Base-by-base conservation (phyloP, 164 flowering plant species). In the Magnolia sinica region DNA sequence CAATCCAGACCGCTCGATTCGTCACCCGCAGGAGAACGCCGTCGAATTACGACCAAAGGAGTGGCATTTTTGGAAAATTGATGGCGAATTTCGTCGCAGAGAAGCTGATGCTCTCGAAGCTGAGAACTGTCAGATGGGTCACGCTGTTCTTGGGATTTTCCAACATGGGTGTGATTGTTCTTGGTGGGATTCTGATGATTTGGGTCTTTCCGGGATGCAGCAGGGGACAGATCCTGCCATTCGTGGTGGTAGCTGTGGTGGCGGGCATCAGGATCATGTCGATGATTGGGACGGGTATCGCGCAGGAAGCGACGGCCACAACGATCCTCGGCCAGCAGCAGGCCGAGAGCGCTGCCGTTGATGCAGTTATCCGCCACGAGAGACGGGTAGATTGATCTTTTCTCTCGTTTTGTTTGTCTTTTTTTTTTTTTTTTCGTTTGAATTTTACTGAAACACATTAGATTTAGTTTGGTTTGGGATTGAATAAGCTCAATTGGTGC, bases 291-390 rank as follows among this genome's bases (percentile, higher is more conserved):
- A 81, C 80, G 50, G 97, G 82, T 7, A 77, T 88, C 23, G 90
- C 90, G 0, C 97, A 92, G 77, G 83, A 84, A 72, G 89, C 89
- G 4, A 85, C 88, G 0, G 95, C 97, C 7, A 78, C 49, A 18
- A 78, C 81, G 64, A 85, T 92, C 72, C 72, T 86, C 6, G 81
- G 73, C 8, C 63, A 77, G 75, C 71, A 74, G 59, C 76, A 70
- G 79, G 50, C 81, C 80, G 10, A 22, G 74, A 16, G 84, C 81
- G 75, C 71, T 29, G 79, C 76, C 49, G 78, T 71, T 59, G 91
- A 89, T 52, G 76, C 84, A 2, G 86, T 85, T 73, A 27, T 84
- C 75, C 94, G 92, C 75, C 88, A 71, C 31, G 76, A 90, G 59
- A 85, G 88, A 85, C 89, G 91, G 87, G 97, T 91, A 85, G 8